Base-by-base conservation (phyloP, 2,329 filamentous ascomycete species). In the Ceratocystis cacaofunesta region DNA sequence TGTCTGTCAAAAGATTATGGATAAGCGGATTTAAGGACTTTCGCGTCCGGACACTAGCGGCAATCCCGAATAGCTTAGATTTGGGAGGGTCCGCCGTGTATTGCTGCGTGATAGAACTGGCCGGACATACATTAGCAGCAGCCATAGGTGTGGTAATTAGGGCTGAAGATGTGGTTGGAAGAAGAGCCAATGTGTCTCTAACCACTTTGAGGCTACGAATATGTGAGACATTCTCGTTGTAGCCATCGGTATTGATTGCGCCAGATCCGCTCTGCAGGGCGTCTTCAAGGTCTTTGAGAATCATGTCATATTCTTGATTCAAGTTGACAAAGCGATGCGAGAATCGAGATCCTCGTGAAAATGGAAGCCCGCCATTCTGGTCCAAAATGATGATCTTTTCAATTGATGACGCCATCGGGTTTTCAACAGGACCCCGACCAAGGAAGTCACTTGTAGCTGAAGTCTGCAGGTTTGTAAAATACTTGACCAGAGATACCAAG, bases 1-100 rank as follows among this genome's bases (percentile, higher is more conserved):
- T 95, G 75, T 99, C 94, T 1, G 94, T 99, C 8, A 99, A 81
- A 1, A 99, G 83, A 71, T 96, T 97, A 75, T 99, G 91, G 58
- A 99, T 94, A 1, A 99, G 78, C 0, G 92, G 91, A 71, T 99
- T 99, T 71, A 82, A 80, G 66, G 78, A 79, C 60, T 77, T 78
- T 66, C 82, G 76, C 0, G 82, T 84, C 25, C 63, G 66, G 3
- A 67, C 66, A 63, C 66, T 67, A 22, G 66, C 66, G 41, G 66
- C 66, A 44, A 67, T 65, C 12, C 66, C 66, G 62, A 67, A 67
- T 30, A 60, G 66, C 63, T 65, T 41, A 2, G 55, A 64, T 1
- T 19, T 46, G 2, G 28, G 17, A 10, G 43, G 25, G n/a, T 44
- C 28, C 8, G 41, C 36, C 19, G 25, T n/a, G 15, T 64, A 48